Base-by-base conservation (phyloP, 2,329 filamentous ascomycete species). In the Penicillium brasilianum region DNA sequence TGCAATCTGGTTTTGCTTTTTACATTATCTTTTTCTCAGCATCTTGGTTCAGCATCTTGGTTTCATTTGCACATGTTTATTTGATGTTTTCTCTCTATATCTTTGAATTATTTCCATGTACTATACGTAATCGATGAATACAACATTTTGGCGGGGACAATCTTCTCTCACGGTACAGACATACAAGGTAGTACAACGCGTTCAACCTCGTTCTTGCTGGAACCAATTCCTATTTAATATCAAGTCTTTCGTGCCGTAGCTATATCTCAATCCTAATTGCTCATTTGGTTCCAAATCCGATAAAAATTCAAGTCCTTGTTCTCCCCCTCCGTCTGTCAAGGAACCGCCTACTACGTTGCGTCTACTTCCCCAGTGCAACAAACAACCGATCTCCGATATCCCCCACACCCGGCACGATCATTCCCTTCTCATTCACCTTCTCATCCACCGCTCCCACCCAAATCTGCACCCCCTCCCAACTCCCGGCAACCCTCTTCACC, bases 321-420 rank as follows among this genome's bases (percentile, higher is more conserved):
- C n/a, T n/a, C n/a, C n/a, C n/a, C n/a, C n/a, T n/a, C n/a, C n/a
- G n/a, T n/a, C n/a, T n/a, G n/a, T n/a, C n/a, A n/a, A n/a, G n/a
- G n/a, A n/a, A n/a, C n/a, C n/a, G n/a, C n/a, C n/a, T n/a, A n/a
- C n/a, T n/a, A n/a, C n/a, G n/a, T n/a, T n/a, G n/a, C n/a, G n/a
- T 36, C 57, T 74, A 96, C 76, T 96, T 97, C 22, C 93, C 93
- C 75, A 94, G 85, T 0, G 93, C 96, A 79, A 96, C 81, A 78
- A 94, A 97, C 77, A 98, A 77, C 53, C 94, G 83, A 79, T 98
- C 94, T 0, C 94, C 94, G 59, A 97, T 88, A 78, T 97, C 94
- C 1, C 93, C 94, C 65, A 97, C 72, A 0, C 94, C 94, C 0
- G 93, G 93, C 81, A 90, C 90, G 65, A 97, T 88, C 93, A 97